Evolutionary conservation across 768 basidiomycete species (phyloP), one percentile per base, ranked within the genome.

Genomic region (Hericium alpestre): DNA sequence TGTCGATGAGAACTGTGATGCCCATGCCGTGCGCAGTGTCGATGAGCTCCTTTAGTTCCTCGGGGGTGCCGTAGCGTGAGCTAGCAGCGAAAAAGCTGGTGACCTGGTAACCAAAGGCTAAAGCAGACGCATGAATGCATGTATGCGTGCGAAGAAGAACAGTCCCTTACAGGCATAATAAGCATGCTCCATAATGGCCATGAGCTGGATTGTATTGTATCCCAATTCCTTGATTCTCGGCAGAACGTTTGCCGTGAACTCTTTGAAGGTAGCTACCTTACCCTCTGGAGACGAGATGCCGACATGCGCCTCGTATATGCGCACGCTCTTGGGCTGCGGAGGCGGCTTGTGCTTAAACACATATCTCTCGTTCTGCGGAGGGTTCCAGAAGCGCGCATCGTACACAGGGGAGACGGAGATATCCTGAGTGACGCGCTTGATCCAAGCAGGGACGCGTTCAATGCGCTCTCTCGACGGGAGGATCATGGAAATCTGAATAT

Each of bases 331-430:
- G 12, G 87, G 85, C 58, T 83, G 80, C 0, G 80, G 75, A 11
- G 90, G 91, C 10, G 80, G 76, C 48, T 78, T 58, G 67, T 97
- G 76, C 68, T 92, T 95, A 75, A 95, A 95, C 27, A 76, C 74
- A 74, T 97, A 96, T 51, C 67, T 73, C 61, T 90, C 74, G 23
- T 77, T 72, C 41, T 73, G 65, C 18, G 91, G 85, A 1, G 96
- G 96, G 69, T 98, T 97, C 96, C 96, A 99, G 72, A 99, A 96
- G n/a, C 91, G 84, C 18, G 92, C 90, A 59, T 99, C 96, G 69
- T 95, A 99, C 6, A 90, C 79, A 13, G 93, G 90, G 16, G 96
- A 98, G 46, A 91, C 82, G 51, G 72, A 68, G 57, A 98, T 74
- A 68, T 99, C 93, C 69, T 99, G 96, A 4, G 95, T 97, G 59